phyloP scores from a whole-genome alignment of 192 early-diverging fungal genomes.

The Rhizoclosmatium sp. region DNA sequence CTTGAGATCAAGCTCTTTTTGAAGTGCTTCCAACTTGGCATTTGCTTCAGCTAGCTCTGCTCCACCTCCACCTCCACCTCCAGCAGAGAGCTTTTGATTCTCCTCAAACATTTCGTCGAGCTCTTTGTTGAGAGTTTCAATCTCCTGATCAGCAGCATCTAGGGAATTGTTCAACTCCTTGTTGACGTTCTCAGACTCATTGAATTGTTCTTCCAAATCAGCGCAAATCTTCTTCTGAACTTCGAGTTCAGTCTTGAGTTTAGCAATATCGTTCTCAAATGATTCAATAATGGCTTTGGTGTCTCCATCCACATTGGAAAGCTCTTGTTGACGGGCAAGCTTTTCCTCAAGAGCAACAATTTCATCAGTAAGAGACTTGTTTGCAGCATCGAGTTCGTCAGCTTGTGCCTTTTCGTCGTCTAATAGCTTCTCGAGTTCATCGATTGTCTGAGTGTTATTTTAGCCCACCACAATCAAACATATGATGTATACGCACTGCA shows the following conservation, averaged over 20 bases:
- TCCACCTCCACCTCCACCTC: not conserved
- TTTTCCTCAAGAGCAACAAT: slow-evolving; percentile 20
- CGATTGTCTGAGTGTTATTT: not conserved
- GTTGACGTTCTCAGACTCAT: slow-evolving; percentile 27
- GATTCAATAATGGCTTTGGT: slow-evolving; percentile 13
- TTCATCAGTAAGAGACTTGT: slow-evolving; percentile 26
- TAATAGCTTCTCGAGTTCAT: slow-evolving; percentile 21
- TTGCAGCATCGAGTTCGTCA: slow-evolving; percentile 3
- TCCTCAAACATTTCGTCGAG: slow-evolving; percentile 11
- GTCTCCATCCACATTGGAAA: slow-evolving; percentile 30
- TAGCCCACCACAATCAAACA: not conserved
- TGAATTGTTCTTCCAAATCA: slow-evolving; percentile 3
- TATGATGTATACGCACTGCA: not conserved
- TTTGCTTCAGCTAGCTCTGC: not conserved
- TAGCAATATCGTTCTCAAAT: slow-evolving; percentile 7
- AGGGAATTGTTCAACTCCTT: slow-evolving; percentile 26
- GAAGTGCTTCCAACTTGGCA: slow-evolving; percentile 1
- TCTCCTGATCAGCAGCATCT: slow-evolving; percentile 32
- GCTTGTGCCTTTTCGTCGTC: slow-evolving; percentile 10
- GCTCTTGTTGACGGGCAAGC: slow-evolving; percentile 10
- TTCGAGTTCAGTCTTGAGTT: slow-evolving; percentile 9
- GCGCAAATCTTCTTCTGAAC: not conserved
- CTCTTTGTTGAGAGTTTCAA: slow-evolving; percentile 28
- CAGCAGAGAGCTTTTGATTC: not conserved
- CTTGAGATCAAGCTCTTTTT: slow-evolving; percentile 5